Evolutionary conservation across 176 grass and related monocot species (phyloP).

Genomic region (Paspalum vaginatum): DNA sequence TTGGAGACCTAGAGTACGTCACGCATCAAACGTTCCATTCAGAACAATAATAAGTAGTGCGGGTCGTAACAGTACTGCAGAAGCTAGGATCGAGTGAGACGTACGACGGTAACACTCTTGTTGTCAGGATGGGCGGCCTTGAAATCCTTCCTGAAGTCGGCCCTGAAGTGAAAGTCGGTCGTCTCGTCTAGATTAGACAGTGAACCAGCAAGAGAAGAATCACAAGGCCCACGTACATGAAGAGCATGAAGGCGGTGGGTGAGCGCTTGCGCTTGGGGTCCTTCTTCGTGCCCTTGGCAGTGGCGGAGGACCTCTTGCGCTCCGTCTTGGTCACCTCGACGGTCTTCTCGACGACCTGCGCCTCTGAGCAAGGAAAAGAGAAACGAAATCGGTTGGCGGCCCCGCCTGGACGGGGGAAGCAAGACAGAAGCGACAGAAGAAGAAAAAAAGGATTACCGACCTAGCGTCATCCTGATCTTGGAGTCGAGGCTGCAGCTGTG

Average conservation of each 20-base stretch:
- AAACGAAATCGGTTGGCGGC: too few relatives aligned
- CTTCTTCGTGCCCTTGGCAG: neutral
- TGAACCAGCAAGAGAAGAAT: too few relatives aligned
- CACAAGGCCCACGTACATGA: slow-evolving; percentile 49
- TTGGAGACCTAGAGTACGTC: slow-evolving; percentile 56
- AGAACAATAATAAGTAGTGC: too few relatives aligned
- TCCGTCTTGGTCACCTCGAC: slow-evolving; percentile 55
- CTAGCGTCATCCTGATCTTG: slow-evolving; percentile 74
- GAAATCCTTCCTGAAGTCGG: slow-evolving; percentile 77
- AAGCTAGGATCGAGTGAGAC: too few relatives aligned
- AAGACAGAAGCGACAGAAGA: neutral
- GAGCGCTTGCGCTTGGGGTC: slow-evolving; percentile 61
- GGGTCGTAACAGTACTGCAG: too few relatives aligned
- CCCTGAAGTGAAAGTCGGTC: slow-evolving; percentile 48
- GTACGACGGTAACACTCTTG: slow-evolving; percentile 56
- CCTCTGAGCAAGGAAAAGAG: slow-evolving; percentile 42
- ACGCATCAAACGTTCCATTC: too few relatives aligned
- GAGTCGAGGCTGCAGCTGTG: slow-evolving; percentile 89
- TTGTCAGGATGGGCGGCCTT: slow-evolving; percentile 72
- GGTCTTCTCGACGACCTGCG: slow-evolving; percentile 77
- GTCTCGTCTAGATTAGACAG: neutral
- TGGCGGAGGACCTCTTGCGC: slow-evolving; percentile 44
- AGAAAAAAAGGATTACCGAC: slow-evolving; percentile 5
- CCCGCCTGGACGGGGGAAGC: too few relatives aligned
- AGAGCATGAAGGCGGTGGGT: slow-evolving; percentile 83